Evolutionary conservation across 2,329 filamentous ascomycete species (phyloP).

Genomic region (Pyricularia pennisetigena): DNA sequence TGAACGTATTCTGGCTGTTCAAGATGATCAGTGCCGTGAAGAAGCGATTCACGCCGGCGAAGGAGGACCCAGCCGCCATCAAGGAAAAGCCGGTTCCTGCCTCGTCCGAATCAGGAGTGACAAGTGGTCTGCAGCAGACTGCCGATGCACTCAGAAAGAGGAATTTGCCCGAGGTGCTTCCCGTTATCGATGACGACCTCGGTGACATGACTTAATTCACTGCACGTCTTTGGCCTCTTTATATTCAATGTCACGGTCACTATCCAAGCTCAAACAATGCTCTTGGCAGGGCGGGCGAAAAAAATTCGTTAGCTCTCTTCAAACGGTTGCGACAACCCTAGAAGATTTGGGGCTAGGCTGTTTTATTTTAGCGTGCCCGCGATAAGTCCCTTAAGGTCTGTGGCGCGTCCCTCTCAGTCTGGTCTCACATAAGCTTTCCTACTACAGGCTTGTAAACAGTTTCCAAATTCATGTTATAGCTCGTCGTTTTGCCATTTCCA

Average conservation of each 20-base stretch:
- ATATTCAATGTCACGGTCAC: background rate
- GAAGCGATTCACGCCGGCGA: slow-evolving; percentile 58
- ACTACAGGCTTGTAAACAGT: background rate
- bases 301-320: background rate
- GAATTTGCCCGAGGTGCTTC: slow-evolving; percentile 9
- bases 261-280: background rate
- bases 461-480: background rate
- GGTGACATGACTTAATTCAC: slow-evolving; percentile 12
- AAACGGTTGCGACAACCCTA: background rate
- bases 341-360: background rate
- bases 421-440: background rate
- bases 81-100: slow-evolving; percentile 16
- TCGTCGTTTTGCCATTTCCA: background rate
- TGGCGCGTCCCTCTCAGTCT: no score
- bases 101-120: background rate
- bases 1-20: slow-evolving; percentile 80
- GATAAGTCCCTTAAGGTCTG: no score
- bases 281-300: background rate
- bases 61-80: slow-evolving; percentile 19
- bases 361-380: background rate
- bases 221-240: background rate
- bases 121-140: slow-evolving; percentile 6
- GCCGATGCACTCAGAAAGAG: slow-evolving; percentile 12
- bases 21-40: slow-evolving; percentile 77
- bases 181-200: slow-evolving; percentile 12